Conservation (phyloP, 2,329 filamentous ascomycete species). For the Aspergillus tamarii region DNA sequence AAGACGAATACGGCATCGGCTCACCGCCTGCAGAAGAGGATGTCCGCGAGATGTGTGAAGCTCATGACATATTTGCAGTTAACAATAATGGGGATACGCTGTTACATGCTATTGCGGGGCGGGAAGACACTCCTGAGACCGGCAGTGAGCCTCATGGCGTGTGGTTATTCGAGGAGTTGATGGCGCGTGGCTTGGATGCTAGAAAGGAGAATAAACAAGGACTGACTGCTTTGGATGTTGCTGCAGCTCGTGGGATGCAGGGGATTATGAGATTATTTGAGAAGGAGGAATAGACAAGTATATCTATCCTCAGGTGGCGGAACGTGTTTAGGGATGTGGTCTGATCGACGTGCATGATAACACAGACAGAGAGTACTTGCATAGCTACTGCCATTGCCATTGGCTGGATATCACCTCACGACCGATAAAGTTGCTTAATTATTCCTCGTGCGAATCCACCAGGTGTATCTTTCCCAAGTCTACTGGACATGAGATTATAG, state of each 20-base stretch:
- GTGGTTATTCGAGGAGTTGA: constrained; percentile 6
- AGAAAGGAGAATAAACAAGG: constrained; percentile 16
- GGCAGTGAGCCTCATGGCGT: not conserved
- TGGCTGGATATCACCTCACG: no score
- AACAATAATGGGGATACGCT: constrained; percentile 15
- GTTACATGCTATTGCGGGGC: constrained; percentile 9
- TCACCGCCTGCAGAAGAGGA: not conserved
- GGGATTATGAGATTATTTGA: not conserved
- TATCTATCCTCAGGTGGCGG: not conserved
- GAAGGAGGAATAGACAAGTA: not conserved
- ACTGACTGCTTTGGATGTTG: constrained; percentile 5
- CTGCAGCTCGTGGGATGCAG: not conserved
- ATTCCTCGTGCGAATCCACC: no score
- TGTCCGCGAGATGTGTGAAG: not conserved
- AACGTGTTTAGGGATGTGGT: not conserved
- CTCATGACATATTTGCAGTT: constrained; percentile 9
- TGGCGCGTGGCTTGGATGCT: constrained; percentile 11
- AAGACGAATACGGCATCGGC: not conserved
- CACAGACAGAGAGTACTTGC: no score
- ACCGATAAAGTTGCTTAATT: no score
- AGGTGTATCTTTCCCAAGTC: no score
- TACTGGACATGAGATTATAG: no score
- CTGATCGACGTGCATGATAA: not conserved
- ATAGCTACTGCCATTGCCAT: no score
- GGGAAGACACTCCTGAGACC: not conserved